Conservation (phyloP, 805 yeast species). For the Saccharomycopsis oosterbeekiorum region DNA sequence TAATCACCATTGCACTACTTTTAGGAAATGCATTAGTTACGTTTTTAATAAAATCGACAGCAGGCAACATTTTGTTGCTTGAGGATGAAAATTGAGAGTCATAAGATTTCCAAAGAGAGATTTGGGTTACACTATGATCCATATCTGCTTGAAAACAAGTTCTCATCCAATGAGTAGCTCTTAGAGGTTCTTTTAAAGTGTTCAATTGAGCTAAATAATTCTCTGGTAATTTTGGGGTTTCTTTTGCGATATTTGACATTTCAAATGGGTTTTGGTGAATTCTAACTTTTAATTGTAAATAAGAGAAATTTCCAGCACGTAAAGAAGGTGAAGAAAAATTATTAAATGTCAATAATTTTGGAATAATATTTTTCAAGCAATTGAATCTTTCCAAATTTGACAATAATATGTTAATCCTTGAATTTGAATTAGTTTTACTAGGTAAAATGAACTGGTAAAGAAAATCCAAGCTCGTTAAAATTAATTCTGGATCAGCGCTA, state of each 20-base stretch:
- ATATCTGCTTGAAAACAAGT: conserved; percentile 75
- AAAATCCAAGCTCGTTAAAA: conserved; percentile 68
- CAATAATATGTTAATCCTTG: conserved; percentile 44
- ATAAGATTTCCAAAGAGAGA: conserved; percentile 90
- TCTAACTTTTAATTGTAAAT: conserved; percentile 39
- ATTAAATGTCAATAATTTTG: conserved; percentile 47
- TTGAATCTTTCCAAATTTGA: conserved; percentile 39
- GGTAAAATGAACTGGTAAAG: conserved; percentile 70
- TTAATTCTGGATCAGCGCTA: conserved; percentile 59
- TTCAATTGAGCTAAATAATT: conserved; percentile 52
- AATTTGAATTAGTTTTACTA: conserved; percentile 29
- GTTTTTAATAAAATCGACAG: conserved; percentile 93
- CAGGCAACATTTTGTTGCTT: conserved; percentile 61
- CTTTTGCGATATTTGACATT: conserved; percentile 39
- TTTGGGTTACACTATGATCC: conserved; percentile 86
- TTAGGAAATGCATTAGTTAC: conserved; percentile 81
- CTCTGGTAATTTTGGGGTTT: conserved; percentile 30
- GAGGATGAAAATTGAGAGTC: conserved; percentile 73
- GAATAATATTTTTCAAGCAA: conserved; percentile 48
- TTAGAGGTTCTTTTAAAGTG: conserved; percentile 66
- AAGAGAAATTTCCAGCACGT: conserved; percentile 12
- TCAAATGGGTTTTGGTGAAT: conserved; percentile 57
- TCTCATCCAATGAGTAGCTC: conserved; percentile 93
- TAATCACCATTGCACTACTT: conserved; percentile 88
- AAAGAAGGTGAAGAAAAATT: conserved; percentile 23